Conservation (phyloP, 805 yeast genomes). For the Suhomyces vadensis region DNA sequence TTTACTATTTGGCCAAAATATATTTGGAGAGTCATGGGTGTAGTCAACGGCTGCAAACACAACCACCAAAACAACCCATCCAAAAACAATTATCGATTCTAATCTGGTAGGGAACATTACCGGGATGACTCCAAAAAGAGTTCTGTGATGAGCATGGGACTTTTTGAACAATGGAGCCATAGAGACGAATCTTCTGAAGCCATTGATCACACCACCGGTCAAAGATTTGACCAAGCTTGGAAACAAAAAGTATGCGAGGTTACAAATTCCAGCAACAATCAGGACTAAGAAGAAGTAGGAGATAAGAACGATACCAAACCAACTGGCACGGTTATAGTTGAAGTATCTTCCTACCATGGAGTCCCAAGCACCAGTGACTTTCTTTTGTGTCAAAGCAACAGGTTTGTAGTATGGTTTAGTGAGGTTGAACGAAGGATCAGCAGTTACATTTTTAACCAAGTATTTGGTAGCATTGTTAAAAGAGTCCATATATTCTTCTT, state of each 20-base stretch:
- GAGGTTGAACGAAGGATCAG: conserved; percentile 30
- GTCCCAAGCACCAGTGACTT: conserved; percentile 28
- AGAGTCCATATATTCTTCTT: conserved; percentile 31
- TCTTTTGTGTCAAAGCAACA: conserved; percentile 24
- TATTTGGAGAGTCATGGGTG: conserved; percentile 26
- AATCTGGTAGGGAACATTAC: conserved; percentile 53
- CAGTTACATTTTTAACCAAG: conserved; percentile 31
- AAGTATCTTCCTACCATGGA: conserved; percentile 29
- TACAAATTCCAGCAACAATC: conserved; percentile 35
- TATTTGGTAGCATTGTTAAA: conserved; percentile 45
- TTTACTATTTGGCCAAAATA: conserved; percentile 23
- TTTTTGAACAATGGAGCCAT: conserved; percentile 37
- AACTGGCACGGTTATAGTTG: conserved; percentile 41
- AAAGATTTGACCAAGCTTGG: conserved; percentile 31
- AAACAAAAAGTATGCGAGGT: conserved; percentile 21
- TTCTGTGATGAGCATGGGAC: conserved; percentile 22
- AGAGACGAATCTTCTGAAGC: conserved; percentile 28
- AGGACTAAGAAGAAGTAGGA: conserved; percentile 32
- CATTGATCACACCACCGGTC: conserved; percentile 14
- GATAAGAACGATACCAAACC: conserved; percentile 33
- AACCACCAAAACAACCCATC: conserved; percentile 38
- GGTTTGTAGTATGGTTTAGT: conserved; percentile 37
- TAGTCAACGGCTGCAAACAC: conserved; percentile 28
- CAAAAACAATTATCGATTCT: conserved; percentile 45
- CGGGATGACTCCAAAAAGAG: conserved; percentile 15